These are phyloP conservation scores for Moelleriella libera DNA, from an alignment of 2,329 filamentous ascomycete species.

Conservation along the genomic window DNA sequence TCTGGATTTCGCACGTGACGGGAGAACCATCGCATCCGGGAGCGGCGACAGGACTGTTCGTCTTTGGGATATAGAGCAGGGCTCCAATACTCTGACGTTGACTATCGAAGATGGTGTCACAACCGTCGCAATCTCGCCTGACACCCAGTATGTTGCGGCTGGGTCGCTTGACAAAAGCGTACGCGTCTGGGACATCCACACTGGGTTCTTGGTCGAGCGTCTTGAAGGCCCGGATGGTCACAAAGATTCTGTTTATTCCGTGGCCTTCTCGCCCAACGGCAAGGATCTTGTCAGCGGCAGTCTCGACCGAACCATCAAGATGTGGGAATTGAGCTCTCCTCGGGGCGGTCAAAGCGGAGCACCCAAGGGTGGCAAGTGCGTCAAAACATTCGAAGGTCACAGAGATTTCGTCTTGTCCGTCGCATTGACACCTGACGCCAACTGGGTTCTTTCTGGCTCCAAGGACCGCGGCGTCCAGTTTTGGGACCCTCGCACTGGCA, in stretches of 20 bases:
- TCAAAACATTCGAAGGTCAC: constrained; percentile 95
- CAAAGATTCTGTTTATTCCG: constrained; percentile 92
- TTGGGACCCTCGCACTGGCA: constrained; percentile 90
- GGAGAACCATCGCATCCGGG: constrained; percentile 86
- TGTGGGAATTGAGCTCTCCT: constrained; percentile 82
- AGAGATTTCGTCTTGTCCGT: constrained; percentile 96
- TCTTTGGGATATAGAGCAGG: constrained; percentile 87
- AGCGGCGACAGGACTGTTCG: constrained; percentile 90
- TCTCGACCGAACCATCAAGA: constrained; percentile 97
- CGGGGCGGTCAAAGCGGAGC: constrained; percentile 52
- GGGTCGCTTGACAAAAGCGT: constrained; percentile 97
- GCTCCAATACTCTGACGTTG: constrained; percentile 68
- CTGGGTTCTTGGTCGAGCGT: constrained; percentile 75
- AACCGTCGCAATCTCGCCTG: constrained; percentile 91
- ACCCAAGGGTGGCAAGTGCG: constrained; percentile 78
- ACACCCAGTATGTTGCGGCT: constrained; percentile 85
- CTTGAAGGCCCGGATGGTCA: constrained; percentile 88
- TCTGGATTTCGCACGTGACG: constrained; percentile 86
- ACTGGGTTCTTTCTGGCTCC: constrained; percentile 93
- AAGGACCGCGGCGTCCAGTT: constrained; percentile 98
- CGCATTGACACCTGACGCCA: constrained; percentile 82
- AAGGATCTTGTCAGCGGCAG: constrained; percentile 88
- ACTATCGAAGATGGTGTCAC: constrained; percentile 95
- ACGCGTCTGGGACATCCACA: constrained; percentile 85
- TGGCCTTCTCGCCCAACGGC: constrained; percentile 88